Evolutionary conservation across 108 stramenopile genomes (phyloP).

Genomic region (Fragilaria radians): DNA sequence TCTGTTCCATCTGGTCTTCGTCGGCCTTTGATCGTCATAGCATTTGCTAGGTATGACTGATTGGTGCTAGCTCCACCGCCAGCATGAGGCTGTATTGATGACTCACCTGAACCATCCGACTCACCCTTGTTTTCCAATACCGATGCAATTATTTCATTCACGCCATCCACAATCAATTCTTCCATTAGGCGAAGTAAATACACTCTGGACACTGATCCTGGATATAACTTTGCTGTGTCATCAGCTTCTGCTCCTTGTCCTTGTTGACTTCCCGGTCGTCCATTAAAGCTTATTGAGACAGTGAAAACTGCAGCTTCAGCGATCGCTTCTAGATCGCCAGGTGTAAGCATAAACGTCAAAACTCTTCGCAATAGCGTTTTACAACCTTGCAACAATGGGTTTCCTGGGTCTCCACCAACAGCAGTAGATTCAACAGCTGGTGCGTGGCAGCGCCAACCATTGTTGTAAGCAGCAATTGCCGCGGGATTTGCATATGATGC

Average conservation of each 20-base stretch:
- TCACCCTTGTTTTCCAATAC: slow-evolving; percentile 28
- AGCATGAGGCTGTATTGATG: slow-evolving; percentile 52
- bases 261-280: background rate
- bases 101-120: slow-evolving; percentile 30
- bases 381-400: slow-evolving; percentile 63
- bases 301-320: slow-evolving; percentile 84
- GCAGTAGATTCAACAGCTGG: slow-evolving; percentile 56
- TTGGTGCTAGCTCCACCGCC: slow-evolving; percentile 62
- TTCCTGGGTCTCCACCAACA: slow-evolving; percentile 81
- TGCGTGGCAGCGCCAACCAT: slow-evolving; percentile 57
- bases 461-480: slow-evolving; percentile 30
- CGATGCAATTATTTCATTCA: slow-evolving; percentile 80
- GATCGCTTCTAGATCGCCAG: slow-evolving; percentile 78
- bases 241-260: slow-evolving; percentile 2
- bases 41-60: slow-evolving; percentile 52
- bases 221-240: slow-evolving; percentile 40
- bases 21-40: slow-evolving; percentile 28
- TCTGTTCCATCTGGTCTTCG: slow-evolving; percentile 10
- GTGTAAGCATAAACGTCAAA: slow-evolving; percentile 82
- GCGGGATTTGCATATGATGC: slow-evolving; percentile 4
- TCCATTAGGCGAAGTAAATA: slow-evolving; percentile 81
- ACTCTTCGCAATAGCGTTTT: slow-evolving; percentile 79
- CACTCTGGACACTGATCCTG: slow-evolving; percentile 68
- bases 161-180: slow-evolving; percentile 85
- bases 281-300: slow-evolving; percentile 35